Evolutionary conservation across 176 grass and related monocot genomes (phyloP).

Genomic region (Ampelocalamus luodianensis): DNA sequence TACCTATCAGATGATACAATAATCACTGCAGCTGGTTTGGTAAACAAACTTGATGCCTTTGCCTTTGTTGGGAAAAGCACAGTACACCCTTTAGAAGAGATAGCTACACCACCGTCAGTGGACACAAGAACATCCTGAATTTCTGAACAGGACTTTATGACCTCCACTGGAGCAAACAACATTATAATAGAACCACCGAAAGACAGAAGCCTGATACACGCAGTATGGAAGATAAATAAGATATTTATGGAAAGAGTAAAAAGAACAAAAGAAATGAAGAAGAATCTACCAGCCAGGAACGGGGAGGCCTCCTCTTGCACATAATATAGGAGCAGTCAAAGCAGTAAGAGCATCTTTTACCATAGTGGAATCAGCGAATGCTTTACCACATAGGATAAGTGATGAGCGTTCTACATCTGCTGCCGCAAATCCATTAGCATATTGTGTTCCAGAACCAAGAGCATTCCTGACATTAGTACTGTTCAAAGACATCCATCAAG

Average conservation of each 20-base stretch:
- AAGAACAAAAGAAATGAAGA: background rate
- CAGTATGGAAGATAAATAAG: conserved; percentile 30
- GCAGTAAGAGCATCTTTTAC: conserved; percentile 75
- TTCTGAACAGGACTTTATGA: conserved; percentile 50
- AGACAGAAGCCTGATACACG: conserved; percentile 64
- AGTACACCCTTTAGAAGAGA: conserved; percentile 60
- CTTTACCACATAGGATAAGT: conserved; percentile 86
- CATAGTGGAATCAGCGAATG: conserved; percentile 60
- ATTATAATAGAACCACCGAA: conserved; percentile 58
- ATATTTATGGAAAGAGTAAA: conserved; percentile 6
- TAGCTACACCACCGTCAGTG: conserved; percentile 58
- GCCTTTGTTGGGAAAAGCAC: conserved; percentile 61
- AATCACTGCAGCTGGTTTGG: conserved; percentile 57
- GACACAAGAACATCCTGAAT: conserved; percentile 59
- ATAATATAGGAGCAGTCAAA: conserved; percentile 77
- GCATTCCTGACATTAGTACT: conserved; percentile 70
- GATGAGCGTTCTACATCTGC: conserved; percentile 81
- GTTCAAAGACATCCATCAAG: conserved; percentile 37
- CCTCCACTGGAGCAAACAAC: conserved; percentile 70
- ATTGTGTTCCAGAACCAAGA: conserved; percentile 60
- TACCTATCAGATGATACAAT: conserved; percentile 83
- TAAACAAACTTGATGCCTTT: conserved; percentile 41
- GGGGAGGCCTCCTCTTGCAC: conserved; percentile 75
- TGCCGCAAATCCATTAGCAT: conserved; percentile 68
- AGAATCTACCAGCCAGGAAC: conserved; percentile 70